These are phyloP conservation scores for Immersiporthe knoxdaviesiana DNA, from an alignment of 2,329 filamentous ascomycete species.

Conservation along the genomic window DNA sequence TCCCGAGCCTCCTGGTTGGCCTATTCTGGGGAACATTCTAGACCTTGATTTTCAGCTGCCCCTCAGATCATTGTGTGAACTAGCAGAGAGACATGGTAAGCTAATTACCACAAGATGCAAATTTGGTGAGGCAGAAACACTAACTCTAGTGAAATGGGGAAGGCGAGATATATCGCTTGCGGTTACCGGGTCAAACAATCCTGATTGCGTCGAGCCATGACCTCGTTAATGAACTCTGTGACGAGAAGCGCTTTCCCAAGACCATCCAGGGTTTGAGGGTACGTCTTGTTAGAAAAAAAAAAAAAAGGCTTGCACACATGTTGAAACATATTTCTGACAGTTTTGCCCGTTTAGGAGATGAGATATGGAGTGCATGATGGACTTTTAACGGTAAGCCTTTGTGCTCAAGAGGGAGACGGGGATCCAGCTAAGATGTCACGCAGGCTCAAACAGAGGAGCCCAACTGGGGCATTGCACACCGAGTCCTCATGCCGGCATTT, in stretches of 20 bases:
- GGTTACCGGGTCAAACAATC: neutral
- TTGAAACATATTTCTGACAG: neutral
- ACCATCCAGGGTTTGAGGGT: neutral
- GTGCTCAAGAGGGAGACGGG: neutral
- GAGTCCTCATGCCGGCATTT: conserved; percentile 30
- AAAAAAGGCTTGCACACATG: neutral
- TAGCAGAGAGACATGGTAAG: neutral
- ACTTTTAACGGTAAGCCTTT: neutral
- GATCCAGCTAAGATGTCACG: neutral
- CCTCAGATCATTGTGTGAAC: neutral
- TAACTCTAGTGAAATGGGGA: neutral
- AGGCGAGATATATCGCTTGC: neutral
- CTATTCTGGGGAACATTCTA: neutral
- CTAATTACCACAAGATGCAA: neutral
- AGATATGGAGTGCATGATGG: neutral
- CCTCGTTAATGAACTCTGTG: conserved; percentile 42
- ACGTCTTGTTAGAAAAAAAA: no score
- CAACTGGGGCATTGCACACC: conserved; percentile 32
- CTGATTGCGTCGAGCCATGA: neutral
- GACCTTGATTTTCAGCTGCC: neutral
- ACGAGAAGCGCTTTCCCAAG: conserved; percentile 32
- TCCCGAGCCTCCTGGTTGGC: neutral
- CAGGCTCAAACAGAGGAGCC: neutral
- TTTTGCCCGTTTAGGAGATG: neutral
- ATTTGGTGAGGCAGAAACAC: neutral